These are phyloP conservation scores for Ogataea angusta DNA, from an alignment of 805 yeast species.

Conservation along the genomic window DNA sequence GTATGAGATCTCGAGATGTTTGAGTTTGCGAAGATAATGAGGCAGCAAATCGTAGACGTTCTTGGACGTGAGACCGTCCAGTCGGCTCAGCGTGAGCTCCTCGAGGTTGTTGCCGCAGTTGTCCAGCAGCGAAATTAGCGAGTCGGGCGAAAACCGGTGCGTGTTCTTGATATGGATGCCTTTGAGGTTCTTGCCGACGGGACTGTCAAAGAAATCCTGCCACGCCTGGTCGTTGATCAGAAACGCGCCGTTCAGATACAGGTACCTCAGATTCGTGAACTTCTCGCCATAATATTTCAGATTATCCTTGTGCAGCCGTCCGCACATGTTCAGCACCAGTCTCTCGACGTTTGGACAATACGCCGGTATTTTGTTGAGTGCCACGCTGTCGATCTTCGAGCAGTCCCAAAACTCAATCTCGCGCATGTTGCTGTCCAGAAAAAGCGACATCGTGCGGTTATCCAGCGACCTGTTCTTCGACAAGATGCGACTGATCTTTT, in stretches of 20 bases:
- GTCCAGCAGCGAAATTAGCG: conserved; percentile 59
- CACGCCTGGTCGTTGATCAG: conserved; percentile 73
- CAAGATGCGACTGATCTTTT: conserved; percentile 70
- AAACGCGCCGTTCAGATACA: conserved; percentile 88
- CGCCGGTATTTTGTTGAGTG: conserved; percentile 68
- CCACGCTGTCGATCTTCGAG: conserved; percentile 65
- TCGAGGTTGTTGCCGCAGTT: conserved; percentile 55
- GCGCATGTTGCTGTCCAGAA: conserved; percentile 57
- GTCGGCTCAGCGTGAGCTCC: conserved; percentile 57
- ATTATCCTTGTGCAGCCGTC: conserved; percentile 79
- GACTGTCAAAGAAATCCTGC: conserved; percentile 64
- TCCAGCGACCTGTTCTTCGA: conserved; percentile 79
- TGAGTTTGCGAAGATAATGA: conserved; percentile 52
- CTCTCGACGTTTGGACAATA: conserved; percentile 70
- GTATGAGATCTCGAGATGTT: conserved; percentile 61
- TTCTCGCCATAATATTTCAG: conserved; percentile 60
- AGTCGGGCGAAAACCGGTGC: conserved; percentile 71
- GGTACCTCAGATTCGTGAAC: conserved; percentile 47
- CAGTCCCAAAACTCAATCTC: conserved; percentile 88
- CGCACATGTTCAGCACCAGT: conserved; percentile 84
- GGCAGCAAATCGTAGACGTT: conserved; percentile 63
- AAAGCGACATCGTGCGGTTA: conserved; percentile 67
- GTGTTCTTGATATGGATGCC: conserved; percentile 72
- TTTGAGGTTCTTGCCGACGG: conserved; percentile 50
- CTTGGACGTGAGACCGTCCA: conserved; percentile 67